Base-by-base conservation (phyloP, 176 grass and related monocot species). In the Juncus inflexus region DNA sequence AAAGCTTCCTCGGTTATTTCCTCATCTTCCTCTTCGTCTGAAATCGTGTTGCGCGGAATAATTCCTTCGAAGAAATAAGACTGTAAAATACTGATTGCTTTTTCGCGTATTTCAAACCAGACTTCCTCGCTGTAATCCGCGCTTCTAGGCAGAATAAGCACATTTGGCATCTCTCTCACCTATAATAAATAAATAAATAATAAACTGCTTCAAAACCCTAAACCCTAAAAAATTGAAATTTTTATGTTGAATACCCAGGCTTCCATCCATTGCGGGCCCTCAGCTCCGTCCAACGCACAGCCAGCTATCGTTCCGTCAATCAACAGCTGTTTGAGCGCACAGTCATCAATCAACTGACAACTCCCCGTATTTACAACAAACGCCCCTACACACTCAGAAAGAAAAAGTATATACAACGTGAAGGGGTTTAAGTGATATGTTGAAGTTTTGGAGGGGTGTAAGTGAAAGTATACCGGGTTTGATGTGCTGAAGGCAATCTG, bases 191-290 rank as follows among this genome's bases (percentile, higher is more conserved):
- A 73, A 13, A 52, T 76, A 28, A 75, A 63, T 51, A 50, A 65
- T 7, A 73, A 13, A 52, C 10, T n/a, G 54, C 51, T 28, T 85
- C 52, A 43, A 47, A 47, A 47, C 43, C 43, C 43, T 47, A 47
- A 47, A 47, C 43, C 43, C 43, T 47, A 47, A 47, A 47, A 28
- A 28, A 28, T 6, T 47, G 43, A 47, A 47, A 47, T 47, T 47
- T 47, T 28, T 28, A 28, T 28, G 19, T 28, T 28, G 19, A 28
- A 47, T 97, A 91, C 94, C 94, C 94, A 99, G 56, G 94, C 94
- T 79, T 99, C 94, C 94, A 99, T 99, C 94, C 94, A 99, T 73
- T 99, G 94, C 54, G 87, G 88, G 16, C 94, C 94, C 87, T 91
- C 88, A 78, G 78, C 94, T 36, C 88, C 94, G 77, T 92, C 94